Evolutionary conservation across 2,329 filamentous ascomycete species (phyloP).

Genomic region (Exophiala aquamarina): DNA sequence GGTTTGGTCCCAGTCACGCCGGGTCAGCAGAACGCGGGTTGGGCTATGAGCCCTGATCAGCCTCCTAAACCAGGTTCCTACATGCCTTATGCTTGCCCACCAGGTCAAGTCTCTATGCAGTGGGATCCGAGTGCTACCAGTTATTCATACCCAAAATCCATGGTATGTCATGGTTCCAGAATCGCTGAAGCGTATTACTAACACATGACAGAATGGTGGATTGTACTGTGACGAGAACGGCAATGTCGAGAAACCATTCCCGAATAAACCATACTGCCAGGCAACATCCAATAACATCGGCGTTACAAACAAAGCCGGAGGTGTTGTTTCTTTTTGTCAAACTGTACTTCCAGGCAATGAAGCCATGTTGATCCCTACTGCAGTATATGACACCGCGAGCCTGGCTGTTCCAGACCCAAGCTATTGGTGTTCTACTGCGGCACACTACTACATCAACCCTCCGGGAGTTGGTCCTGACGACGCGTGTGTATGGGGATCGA

Average conservation of each 20-base stretch:
- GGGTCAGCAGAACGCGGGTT: constrained; percentile 65
- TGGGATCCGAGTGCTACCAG: constrained; percentile 69
- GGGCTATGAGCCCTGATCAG: constrained; percentile 77
- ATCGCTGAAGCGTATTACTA: constrained; percentile 7
- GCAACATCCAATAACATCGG: constrained; percentile 65
- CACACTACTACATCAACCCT: constrained; percentile 78
- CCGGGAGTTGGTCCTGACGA: constrained; percentile 61
- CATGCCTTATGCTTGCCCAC: constrained; percentile 74
- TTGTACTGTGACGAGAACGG: constrained; percentile 69
- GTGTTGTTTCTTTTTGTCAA: constrained; percentile 70
- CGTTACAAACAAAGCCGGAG: constrained; percentile 65
- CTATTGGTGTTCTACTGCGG: constrained; percentile 72
- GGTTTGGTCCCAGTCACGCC: constrained; percentile 70
- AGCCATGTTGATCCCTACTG: constrained; percentile 79
- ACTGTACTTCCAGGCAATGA: constrained; percentile 77
- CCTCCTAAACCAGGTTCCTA: constrained; percentile 66
- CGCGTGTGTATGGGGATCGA: constrained; percentile 71
- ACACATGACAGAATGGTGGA: constrained; percentile 64
- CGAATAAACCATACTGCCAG: constrained; percentile 66
- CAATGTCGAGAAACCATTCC: constrained; percentile 68
- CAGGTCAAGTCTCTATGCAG: constrained; percentile 75
- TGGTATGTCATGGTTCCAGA: constrained; percentile 53
- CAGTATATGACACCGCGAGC: constrained; percentile 54
- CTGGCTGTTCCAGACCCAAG: constrained; percentile 68
- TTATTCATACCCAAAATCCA: constrained; percentile 69